Percentiles rank a stretch among this genome's conserved stretches.
Conservation (phyloP, 345 rosid genomes). For the Clausena lansium region DNA sequence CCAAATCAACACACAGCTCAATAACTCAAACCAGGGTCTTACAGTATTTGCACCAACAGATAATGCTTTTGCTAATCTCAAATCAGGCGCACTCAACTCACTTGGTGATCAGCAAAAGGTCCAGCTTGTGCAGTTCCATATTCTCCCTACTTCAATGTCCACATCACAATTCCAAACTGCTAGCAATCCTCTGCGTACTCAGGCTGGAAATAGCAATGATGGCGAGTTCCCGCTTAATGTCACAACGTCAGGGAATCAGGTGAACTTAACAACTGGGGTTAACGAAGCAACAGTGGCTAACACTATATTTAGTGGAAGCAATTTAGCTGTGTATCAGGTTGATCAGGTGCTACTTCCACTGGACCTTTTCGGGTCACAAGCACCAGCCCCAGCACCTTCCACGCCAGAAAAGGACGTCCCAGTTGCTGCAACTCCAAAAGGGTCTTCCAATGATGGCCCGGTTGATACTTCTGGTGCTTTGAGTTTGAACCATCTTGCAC, state of each 20-base stretch:
- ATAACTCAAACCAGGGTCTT: conserved; percentile 65
- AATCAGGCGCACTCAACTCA: conserved; percentile 66
- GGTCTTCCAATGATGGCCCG: conserved; percentile 35
- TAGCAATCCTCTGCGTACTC: conserved; percentile 87
- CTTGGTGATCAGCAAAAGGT: conserved; percentile 67
- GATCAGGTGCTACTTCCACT: conserved; percentile 75
- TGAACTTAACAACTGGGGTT: conserved; percentile 78
- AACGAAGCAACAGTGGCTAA: conserved; percentile 62
- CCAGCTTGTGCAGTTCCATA: conserved; percentile 76
- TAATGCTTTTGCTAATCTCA: conserved; percentile 64
- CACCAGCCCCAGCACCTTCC: conserved; percentile 64
- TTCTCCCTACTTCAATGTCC: conserved; percentile 60
- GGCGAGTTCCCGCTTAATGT: conserved; percentile 70
- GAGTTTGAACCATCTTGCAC: conserved; percentile 7
- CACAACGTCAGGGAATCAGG: conserved; percentile 76
- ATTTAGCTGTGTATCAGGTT: conserved; percentile 73
- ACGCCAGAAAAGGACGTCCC: conserved; percentile 47
- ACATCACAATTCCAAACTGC: conserved; percentile 79
- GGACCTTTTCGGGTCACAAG: conserved; percentile 54
- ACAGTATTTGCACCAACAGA: conserved; percentile 85
- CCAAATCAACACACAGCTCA: conserved; percentile 77
- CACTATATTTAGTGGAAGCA: conserved; percentile 48
- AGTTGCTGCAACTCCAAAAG: conserved; percentile 42
- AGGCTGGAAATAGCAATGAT: conserved; percentile 60
- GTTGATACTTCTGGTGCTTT: conserved; percentile 44